phyloP scores from a whole-genome alignment of 1,139 yeast species.

The Pichia sp. region DNA sequence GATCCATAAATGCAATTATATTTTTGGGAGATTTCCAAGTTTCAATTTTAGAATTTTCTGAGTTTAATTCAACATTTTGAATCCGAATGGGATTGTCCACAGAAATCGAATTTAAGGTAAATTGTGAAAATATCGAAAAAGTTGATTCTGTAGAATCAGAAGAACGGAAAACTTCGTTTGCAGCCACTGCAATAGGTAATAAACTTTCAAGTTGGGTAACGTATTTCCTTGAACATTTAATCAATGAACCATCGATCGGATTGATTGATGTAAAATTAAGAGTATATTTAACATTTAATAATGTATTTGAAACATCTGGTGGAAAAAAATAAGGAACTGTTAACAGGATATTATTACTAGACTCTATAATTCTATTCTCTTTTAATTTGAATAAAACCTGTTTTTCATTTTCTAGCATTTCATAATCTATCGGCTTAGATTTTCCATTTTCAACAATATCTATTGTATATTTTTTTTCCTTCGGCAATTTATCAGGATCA shows the following conservation, averaged over 20 bases:
- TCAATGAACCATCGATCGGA: background rate
- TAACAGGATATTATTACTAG: constrained; percentile 10
- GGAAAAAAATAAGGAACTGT: constrained; percentile 29
- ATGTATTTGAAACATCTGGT: constrained; percentile 27
- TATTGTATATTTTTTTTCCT: constrained; percentile 16
- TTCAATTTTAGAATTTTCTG: constrained; percentile 25
- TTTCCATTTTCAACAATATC: constrained; percentile 2
- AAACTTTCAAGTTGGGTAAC: constrained; percentile 40
- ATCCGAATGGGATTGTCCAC: constrained; percentile 50
- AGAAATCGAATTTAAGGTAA: constrained; percentile 57
- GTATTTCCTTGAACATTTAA: constrained; percentile 11
- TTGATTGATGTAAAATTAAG: constrained; percentile 5
- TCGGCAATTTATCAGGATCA: constrained; percentile 25
- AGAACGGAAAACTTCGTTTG: constrained; percentile 64
- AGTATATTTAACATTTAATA: constrained; percentile 14
- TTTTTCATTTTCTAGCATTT: constrained; percentile 14
- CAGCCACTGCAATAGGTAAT: constrained; percentile 59
- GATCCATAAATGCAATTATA: constrained; percentile 56
- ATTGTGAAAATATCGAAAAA: constrained; percentile 49
- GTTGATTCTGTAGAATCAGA: constrained; percentile 15
- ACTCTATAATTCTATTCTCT: background rate
- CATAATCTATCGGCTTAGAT: constrained; percentile 11
- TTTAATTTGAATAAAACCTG: constrained; percentile 14
- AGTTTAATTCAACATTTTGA: constrained; percentile 35
- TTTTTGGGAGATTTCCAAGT: constrained; percentile 28